A percentile compares a stretch with the other conserved stretches of the same genome.
phyloP scores from a whole-genome alignment of 257 asterid genomes.

The Plantago elongata region DNA sequence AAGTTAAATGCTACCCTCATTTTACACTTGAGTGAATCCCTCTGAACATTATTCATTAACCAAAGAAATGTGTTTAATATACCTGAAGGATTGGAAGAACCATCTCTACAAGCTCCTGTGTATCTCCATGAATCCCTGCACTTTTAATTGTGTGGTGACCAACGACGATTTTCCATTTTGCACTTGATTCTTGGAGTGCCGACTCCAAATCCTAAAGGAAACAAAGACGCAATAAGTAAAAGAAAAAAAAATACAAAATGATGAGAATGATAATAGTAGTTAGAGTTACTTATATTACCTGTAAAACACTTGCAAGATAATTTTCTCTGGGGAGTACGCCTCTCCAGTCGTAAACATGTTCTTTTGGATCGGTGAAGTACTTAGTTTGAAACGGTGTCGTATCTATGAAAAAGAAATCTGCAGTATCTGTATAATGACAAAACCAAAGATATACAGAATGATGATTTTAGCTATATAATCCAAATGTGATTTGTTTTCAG shows the following conservation, averaged over 20 bases:
- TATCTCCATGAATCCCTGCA: constrained; percentile 56
- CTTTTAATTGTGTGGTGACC: constrained; percentile 77
- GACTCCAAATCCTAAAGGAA: constrained; percentile 48
- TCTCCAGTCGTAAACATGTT: constrained; percentile 63
- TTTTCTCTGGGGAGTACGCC: constrained; percentile 45
- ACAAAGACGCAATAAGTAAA: neutral
- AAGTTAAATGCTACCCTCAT: neutral
- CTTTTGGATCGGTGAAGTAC: constrained; percentile 50
- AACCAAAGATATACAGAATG: neutral
- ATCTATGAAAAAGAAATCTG: constrained; percentile 65
- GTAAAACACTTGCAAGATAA: constrained; percentile 38
- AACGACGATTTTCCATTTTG: constrained; percentile 68
- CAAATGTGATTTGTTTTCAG: too few relatives aligned
- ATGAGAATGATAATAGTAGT: neutral
- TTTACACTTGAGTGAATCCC: too few relatives aligned
- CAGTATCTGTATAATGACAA: constrained; percentile 38
- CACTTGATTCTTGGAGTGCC: constrained; percentile 42
- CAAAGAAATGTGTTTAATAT: neutral
- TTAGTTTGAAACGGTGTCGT: constrained; percentile 69
- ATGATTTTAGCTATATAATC: too few relatives aligned
- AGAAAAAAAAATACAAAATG: neutral
- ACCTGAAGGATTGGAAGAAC: constrained; percentile 70
- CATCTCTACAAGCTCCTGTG: constrained; percentile 40
- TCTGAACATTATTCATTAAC: too few relatives aligned
- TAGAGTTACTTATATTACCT: constrained; percentile 22